Base-by-base conservation (phyloP, 2,329 filamentous ascomycete genomes). In the Dactylellina haptotyla region DNA sequence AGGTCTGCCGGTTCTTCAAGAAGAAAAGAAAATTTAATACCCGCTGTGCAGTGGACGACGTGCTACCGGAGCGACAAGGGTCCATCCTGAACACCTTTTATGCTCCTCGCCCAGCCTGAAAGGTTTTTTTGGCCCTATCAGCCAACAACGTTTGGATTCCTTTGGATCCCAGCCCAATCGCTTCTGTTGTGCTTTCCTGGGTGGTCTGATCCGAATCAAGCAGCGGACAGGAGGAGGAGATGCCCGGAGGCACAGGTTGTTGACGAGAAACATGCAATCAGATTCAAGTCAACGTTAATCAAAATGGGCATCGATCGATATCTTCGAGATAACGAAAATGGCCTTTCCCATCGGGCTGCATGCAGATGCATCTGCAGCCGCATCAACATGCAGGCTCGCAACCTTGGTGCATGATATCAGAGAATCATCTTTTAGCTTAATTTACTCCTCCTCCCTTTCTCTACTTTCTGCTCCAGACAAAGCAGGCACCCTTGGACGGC, bases 51-150 rank as follows among this genome's bases (percentile, higher is more conserved):
- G 41, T 51, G 62, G 62, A 51, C 28, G 37, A 43, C 23, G 23
- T 57, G 18, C 50, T 37, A 54, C 53, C 16, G 16, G 18, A 30
- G 30, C 30, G 43, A 58, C 23, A 53, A 67, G 53, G 53, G 54
- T 59, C 43, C 39, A 67, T 67, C 63, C 63, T 67, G 53, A 53
- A 59, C 43, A 10, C 63, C 37, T 50, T 25, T 50, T 56, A 48
- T 34, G 43, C 30, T 56, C n/a, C 14, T 30, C 43, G 37, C n/a
- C n/a, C 48, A 64, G 48, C 39, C 48, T 37, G 39, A 64, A 64
- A 51, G 43, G 16, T 50, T 46, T 2, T 58, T 59, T 59, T 53
- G 43, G 53, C 63, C 63, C 63, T 67, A 67, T 67, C 63, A 59
- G 23, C 46, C 16, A 51, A 34, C 63, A 67, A 57, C 53, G 63